Conservation (phyloP, 805 yeast genomes). For the Lipomyces spencermartinsiae region DNA sequence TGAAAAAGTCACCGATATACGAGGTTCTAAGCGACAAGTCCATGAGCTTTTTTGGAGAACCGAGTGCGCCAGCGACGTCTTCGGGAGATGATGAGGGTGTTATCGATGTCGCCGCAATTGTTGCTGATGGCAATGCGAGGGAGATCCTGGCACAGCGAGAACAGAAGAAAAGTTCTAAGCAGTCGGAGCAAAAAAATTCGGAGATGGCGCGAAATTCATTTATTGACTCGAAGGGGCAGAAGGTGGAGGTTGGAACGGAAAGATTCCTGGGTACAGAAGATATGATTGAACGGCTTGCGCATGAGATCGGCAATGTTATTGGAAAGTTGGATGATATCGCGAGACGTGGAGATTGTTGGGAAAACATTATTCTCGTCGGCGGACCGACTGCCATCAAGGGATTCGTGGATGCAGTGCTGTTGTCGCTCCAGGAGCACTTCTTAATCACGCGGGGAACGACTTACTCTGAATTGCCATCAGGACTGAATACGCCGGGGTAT, state of each 20-base stretch:
- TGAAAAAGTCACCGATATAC: constrained; percentile 75
- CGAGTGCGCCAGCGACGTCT: constrained; percentile 56
- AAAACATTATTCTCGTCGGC: constrained; percentile 80
- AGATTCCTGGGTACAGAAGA: constrained; percentile 79
- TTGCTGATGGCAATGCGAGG: constrained; percentile 75
- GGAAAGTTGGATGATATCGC: constrained; percentile 67
- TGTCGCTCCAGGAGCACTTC: constrained; percentile 62
- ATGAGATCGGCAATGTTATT: constrained; percentile 59
- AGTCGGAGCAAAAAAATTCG: constrained; percentile 55
- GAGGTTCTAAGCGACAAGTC: constrained; percentile 66
- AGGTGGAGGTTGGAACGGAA: constrained; percentile 81
- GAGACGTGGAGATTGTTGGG: constrained; percentile 82
- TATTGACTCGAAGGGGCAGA: constrained; percentile 61
- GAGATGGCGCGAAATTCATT: constrained; percentile 79
- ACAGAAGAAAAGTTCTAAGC: constrained; percentile 47
- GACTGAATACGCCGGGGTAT: constrained; percentile 45
- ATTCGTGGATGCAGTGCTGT: constrained; percentile 70
- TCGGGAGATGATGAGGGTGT: constrained; percentile 66
- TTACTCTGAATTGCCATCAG: constrained; percentile 49
- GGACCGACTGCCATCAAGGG: constrained; percentile 79
- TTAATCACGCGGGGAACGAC: constrained; percentile 51
- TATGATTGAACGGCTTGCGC: constrained; percentile 62
- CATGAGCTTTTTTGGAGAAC: constrained; percentile 45
- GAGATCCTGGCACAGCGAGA: constrained; percentile 62
- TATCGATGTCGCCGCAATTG: constrained; percentile 87